Evolutionary conservation across 2,329 filamentous ascomycete genomes (phyloP).

Genomic region (Diaporthe sp.): DNA sequence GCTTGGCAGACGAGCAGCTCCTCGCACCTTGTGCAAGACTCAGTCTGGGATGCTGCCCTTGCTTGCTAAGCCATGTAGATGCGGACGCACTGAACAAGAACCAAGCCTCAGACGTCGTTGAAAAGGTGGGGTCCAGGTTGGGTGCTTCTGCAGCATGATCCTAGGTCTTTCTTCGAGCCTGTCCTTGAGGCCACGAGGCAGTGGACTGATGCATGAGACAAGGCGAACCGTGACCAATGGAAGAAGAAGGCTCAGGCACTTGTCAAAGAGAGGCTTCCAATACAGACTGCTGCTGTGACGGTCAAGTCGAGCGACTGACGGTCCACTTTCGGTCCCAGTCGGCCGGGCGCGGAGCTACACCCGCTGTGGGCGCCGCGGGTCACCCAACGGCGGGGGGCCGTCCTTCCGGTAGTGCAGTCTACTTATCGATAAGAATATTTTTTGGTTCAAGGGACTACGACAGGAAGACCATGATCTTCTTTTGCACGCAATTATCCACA

Average conservation of each 20-base stretch:
- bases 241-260: neutral
- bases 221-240: neutral
- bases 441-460: neutral
- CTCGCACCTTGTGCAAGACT: neutral
- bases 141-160: neutral
- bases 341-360: conserved; percentile 24
- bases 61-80: neutral
- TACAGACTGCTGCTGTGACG: neutral
- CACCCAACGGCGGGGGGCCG: neutral
- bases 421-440: conserved; percentile 38
- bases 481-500: neutral
- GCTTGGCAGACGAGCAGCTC: neutral
- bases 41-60: neutral
- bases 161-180: neutral
- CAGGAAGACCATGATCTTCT: neutral
- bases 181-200: neutral
- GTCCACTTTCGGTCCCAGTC: conserved; percentile 19
- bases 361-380: neutral
- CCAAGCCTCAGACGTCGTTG: neutral
- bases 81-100: neutral
- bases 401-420: neutral
- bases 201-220: neutral
- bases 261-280: neutral
- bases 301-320: conserved; percentile 10
- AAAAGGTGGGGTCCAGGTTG: neutral